These are phyloP conservation scores for Suhomyces pyralidae DNA, from an alignment of 805 yeast genomes.

Conservation along the genomic window DNA sequence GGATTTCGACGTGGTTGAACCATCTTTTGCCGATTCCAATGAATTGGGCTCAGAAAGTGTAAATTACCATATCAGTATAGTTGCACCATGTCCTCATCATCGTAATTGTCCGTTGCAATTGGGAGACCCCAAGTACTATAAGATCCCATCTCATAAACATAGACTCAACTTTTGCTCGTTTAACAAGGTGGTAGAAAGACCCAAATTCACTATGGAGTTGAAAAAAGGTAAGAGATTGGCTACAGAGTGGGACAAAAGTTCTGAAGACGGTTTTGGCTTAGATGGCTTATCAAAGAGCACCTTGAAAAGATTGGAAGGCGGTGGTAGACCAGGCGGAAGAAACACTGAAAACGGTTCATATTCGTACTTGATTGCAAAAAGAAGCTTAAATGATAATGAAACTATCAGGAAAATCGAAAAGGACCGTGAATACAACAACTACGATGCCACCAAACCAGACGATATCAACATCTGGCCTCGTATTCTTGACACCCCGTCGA, in stretches of 20 bases:
- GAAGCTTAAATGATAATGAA: conserved; percentile 46
- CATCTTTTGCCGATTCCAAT: conserved; percentile 2
- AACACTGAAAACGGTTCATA: conserved; percentile 69
- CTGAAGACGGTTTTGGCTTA: conserved; percentile 55
- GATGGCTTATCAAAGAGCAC: conserved; percentile 28
- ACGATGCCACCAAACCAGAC: conserved; percentile 17
- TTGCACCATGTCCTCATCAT: conserved; percentile 93
- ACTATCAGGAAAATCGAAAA: conserved; percentile 42
- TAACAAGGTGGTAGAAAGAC: conserved; percentile 69
- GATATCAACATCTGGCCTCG: conserved; percentile 62
- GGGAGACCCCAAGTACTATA: conserved; percentile 66
- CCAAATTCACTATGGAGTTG: conserved; percentile 74
- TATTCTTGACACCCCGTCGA: conserved; percentile 65
- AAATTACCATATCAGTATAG: conserved; percentile 55
- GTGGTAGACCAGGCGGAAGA: conserved; percentile 74
- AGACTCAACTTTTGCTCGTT: conserved; percentile 74
- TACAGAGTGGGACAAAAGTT: conserved; percentile 61
- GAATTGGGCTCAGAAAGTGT: conserved; percentile 20
- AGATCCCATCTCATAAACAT: conserved; percentile 52
- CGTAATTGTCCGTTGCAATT: conserved; percentile 81
- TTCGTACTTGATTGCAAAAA: conserved; percentile 69
- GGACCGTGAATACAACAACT: conserved; percentile 26
- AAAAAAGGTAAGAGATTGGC: conserved; percentile 78
- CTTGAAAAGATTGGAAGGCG: conserved; percentile 50
- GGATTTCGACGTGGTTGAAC: conserved; percentile 26